Evolutionary conservation across 106 monocot species (phyloP), one percentile per base, ranked within the genome.

Genomic region (Gastrodia elata): DNA sequence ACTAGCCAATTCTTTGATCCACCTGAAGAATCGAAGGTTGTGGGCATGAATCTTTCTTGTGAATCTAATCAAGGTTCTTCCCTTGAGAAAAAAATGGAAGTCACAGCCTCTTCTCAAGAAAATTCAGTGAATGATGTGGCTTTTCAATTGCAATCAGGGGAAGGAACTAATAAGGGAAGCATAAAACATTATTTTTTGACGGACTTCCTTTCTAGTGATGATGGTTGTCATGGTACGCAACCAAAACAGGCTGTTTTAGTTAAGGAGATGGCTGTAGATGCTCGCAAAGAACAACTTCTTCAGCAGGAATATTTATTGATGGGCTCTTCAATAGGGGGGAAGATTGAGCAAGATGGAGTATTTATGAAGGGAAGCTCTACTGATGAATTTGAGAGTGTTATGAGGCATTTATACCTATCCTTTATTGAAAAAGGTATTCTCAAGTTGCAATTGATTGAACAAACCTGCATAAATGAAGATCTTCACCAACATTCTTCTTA

Each of bases 371-470:
- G 22, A 71, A 38, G 32, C 18, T 40, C 48, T 74, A 38, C 38
- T 71, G 70, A 78, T 71, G 77, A 64, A 65, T 20, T 84, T 68
- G 97, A 98, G 42, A 71, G 46, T 78, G 70, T 98, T 25, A 86
- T 34, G 77, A 76, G 52, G 49, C 87, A 91, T 77, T 84, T 98
- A 48, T 98, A 93, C 72, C 33, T 85, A 71, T 74, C 83, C 73
- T 82, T 5, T 75, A 11, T 98, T 35, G 74, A 73, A 40, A 91
- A 83, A 72, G 83, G 87, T 81, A 72, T 85, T 85, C 72, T 93
- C 41, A 77, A 85, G 76, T 44, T 88, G 61, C 83, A 87, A 27
- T 73, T 91, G 39, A 79, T 68, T 77, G 90, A 86, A 25, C 76
- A 83, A 49, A 71, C 75, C 15, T 69, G 67, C 27, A 36, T 70